Evolutionary conservation across 768 basidiomycete species (phyloP).

Genomic region (Kwoniella bestiolae): DNA sequence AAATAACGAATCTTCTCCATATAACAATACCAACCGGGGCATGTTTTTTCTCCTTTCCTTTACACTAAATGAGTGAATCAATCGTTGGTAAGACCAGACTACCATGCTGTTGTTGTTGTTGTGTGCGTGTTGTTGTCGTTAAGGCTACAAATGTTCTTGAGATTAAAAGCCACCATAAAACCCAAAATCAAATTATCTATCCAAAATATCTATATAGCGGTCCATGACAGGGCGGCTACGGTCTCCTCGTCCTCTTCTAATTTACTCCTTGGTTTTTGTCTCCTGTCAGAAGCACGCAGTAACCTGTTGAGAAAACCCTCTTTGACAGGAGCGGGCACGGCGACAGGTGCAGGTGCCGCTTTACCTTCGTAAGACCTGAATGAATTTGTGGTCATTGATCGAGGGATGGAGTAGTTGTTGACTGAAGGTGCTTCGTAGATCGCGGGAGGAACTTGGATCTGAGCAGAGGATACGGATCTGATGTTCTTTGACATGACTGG

Average conservation of each 20-base stretch:
- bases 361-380: constrained; percentile 9
- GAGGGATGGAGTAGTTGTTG: constrained; percentile 32
- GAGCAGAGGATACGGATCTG: constrained; percentile 33
- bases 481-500: constrained; percentile 13
- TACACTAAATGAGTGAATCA: constrained; percentile 10
- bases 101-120: constrained; percentile 4
- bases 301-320: constrained; percentile 39
- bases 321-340: constrained; percentile 19
- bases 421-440: constrained; percentile 40
- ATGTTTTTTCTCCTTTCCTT: not conserved
- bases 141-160: constrained; percentile 12
- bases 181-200: not conserved
- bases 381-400: constrained; percentile 33
- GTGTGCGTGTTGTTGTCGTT: constrained; percentile 7
- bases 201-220: constrained; percentile 18
- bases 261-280: constrained; percentile 22
- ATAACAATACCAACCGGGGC: constrained; percentile 15
- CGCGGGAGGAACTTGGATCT: constrained; percentile 40
- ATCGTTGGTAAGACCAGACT: constrained; percentile 24
- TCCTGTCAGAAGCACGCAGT: constrained; percentile 33
- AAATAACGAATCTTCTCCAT: not conserved
- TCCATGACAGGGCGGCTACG: constrained; percentile 42
- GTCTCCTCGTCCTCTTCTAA: constrained; percentile 42
- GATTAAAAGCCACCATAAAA: constrained; percentile 13
- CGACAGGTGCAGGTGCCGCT: not conserved